Conservation (phyloP, 2,329 filamentous ascomycete species). For the Thelonectria discophora region DNA sequence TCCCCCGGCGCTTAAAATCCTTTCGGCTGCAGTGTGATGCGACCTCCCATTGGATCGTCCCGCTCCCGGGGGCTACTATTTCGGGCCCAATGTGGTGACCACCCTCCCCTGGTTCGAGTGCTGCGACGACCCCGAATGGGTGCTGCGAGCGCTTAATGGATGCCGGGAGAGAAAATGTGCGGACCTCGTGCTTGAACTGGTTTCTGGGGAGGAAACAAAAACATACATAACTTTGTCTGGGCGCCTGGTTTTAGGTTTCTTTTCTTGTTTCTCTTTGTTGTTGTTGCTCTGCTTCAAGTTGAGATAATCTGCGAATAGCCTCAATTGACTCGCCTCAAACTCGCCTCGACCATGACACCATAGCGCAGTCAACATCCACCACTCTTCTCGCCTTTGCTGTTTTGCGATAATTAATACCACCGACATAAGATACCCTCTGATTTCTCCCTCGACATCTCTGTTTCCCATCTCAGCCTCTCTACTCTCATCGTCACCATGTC, state of each 20-base stretch:
- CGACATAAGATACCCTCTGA: no score
- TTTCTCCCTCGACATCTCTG: conserved; percentile 9
- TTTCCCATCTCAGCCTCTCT: background rate
- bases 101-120: conserved; percentile 1
- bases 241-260: background rate
- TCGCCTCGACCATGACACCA: no score
- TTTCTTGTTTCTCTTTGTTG: background rate
- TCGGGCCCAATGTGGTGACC: no score
- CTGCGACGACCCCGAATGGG: background rate
- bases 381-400: no score
- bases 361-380: no score
- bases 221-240: background rate
- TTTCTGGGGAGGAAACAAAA: background rate
- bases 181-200: background rate
- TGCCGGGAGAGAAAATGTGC: no score
- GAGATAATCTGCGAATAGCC: no score
- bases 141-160: conserved; percentile 25
- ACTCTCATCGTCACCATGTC: conserved; percentile 47
- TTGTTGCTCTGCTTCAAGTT: background rate
- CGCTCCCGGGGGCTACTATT: conserved; percentile 21
- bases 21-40: conserved; percentile 25
- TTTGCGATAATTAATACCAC: no score
- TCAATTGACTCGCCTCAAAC: no score
- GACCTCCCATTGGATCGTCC: conserved; percentile 11
- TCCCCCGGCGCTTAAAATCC: conserved; percentile 19